Base-by-base conservation (phyloP, 2,329 filamentous ascomycete genomes). In the Aspergillus aculeatinus region DNA sequence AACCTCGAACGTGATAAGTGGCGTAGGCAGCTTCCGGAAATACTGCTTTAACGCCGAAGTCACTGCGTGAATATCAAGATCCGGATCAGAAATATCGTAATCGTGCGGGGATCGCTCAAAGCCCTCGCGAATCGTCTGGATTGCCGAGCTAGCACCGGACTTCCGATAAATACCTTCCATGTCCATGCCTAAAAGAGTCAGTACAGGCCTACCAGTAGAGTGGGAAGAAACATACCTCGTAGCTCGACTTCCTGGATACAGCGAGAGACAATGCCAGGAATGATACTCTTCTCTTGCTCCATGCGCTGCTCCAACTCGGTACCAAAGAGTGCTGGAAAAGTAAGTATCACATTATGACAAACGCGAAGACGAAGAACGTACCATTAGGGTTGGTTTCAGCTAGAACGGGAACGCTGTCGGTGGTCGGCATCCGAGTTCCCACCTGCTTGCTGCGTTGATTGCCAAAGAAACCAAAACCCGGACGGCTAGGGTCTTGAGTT, bases 121-220 rank as follows among this genome's bases (percentile, higher is more conserved):
- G 12, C 93, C 92, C 66, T 93, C 90, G 71, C 94, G 91, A 68
- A 99, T 91, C 70, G 86, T 83, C 75, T 96, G 96, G 73, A 96
- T 90, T 74, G 96, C 92, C 9, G 91, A 92, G 69, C 90, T 92
- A 66, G 93, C 95, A 59, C 95, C 95, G 54, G 93, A 96, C 82
- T 99, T 99, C 71, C 95, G 88, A 79, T 99, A 99, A 68, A 99
- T 96, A 63, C 95, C 95, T 79, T 98, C 95, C 67, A 96, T 86
- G 70, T 98, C 93, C 91, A 99, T 96, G 50, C 83, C 82, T 83
- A 48, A 35, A 5, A 47, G 33, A 52, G 27, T 71, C 63, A 69
- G 65, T 49, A 57, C 48, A 23, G 16, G 50, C 44, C 33, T 7
- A 6, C 7, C 16, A 47, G 58, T 4, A 48, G 23, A 3, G 29